Percentiles rank a stretch among this genome's conserved stretches.
phyloP scores from a whole-genome alignment of 2,329 filamentous ascomycete species.

The Pseudogymnoascus sp. region DNA sequence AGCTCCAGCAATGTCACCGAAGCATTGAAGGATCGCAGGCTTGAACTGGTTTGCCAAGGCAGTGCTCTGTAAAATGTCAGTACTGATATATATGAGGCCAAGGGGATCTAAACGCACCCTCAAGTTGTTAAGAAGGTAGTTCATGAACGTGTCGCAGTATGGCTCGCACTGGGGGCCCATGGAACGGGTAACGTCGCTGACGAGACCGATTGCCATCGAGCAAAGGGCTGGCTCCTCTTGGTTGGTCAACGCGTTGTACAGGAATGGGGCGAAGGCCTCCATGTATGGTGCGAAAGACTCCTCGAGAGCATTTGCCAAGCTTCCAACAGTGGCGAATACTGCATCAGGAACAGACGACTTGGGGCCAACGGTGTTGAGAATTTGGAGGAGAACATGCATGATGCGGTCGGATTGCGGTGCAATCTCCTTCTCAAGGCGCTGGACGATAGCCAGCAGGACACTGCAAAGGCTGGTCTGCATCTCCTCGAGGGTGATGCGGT shows the following conservation, averaged over 20 bases:
- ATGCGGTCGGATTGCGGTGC: slow-evolving; percentile 84
- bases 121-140: slow-evolving; percentile 87
- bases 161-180: slow-evolving; percentile 85
- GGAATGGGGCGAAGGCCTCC: slow-evolving; percentile 85
- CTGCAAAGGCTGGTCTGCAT: slow-evolving; percentile 95
- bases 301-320: slow-evolving; percentile 84
- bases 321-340: slow-evolving; percentile 84
- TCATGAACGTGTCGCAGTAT: slow-evolving; percentile 97
- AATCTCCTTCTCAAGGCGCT: slow-evolving; percentile 85
- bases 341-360: slow-evolving; percentile 95
- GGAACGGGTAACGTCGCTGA: slow-evolving; percentile 91
- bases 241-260: slow-evolving; percentile 90
- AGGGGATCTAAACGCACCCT: slow-evolving; percentile 47
- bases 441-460: slow-evolving; percentile 84
- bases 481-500: slow-evolving; percentile 90
- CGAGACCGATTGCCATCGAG: slow-evolving; percentile 93
- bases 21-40: slow-evolving; percentile 94
- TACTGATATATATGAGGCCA: slow-evolving; percentile 16
- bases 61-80: slow-evolving; percentile 52
- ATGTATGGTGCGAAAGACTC: slow-evolving; percentile 96
- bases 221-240: slow-evolving; percentile 91
- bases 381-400: slow-evolving; percentile 79
- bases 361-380: slow-evolving; percentile 66
- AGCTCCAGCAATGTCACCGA: slow-evolving; percentile 92
- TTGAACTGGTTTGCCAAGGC: slow-evolving; percentile 94